These are phyloP conservation scores for Tetrahymena malaccensis DNA, from an alignment of 73 alveolate genomes.

Conservation along the genomic window DNA sequence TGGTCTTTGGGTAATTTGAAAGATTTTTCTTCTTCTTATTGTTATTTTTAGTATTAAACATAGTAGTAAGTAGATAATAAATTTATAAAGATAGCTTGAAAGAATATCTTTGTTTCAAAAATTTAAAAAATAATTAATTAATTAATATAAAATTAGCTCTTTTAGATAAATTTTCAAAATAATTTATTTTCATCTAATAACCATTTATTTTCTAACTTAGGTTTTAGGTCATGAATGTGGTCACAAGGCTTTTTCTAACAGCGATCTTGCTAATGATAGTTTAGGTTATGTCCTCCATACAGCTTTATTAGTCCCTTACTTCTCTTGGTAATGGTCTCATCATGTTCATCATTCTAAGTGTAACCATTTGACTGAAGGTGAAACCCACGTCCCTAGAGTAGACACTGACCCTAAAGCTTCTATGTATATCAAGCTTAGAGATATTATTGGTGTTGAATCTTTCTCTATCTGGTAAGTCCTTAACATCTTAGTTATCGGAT, in stretches of 20 bases:
- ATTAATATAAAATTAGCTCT: not conserved
- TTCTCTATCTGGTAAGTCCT: conserved; percentile 24
- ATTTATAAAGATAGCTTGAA: too few relatives aligned
- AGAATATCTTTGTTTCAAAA: not conserved
- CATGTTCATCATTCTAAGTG: conserved; percentile 36
- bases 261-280: conserved; percentile 1
- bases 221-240: conserved; percentile 47
- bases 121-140: too few relatives aligned
- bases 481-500: conserved; percentile 25
- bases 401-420: conserved; percentile 14
- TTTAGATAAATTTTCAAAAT: too few relatives aligned
- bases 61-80: not conserved
- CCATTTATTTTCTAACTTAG: not conserved
- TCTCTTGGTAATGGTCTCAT: conserved; percentile 42
- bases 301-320: conserved; percentile 24
- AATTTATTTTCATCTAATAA: too few relatives aligned
- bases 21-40: not conserved
- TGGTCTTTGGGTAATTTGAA: conserved; percentile 8
- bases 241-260: conserved; percentile 26
- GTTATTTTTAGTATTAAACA: not conserved
- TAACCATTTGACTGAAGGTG: conserved; percentile 42
- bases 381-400: conserved; percentile 38
- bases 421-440: conserved; percentile 20
- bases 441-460: conserved; percentile 34
- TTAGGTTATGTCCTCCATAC: conserved; percentile 30